Evolutionary conservation across 225 moss, liverwort and hornwort species (phyloP), one percentile per base, ranked within the genome.

Genomic region (Pleurozium schreberi): DNA sequence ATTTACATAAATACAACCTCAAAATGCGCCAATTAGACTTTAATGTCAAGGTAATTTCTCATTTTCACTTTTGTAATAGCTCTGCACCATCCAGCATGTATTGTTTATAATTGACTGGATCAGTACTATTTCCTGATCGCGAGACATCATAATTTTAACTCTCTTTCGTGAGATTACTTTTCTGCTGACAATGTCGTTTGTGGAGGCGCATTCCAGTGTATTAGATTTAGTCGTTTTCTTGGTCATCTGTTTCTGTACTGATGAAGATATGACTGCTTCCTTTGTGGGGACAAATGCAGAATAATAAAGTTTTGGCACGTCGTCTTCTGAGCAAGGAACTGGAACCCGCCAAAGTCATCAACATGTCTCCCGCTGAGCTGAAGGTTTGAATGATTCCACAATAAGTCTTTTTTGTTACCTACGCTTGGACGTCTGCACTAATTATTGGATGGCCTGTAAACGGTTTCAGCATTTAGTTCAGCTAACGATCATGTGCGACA

Each of bases 1-100:
- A 99, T 89, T 87, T 95, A 86, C 98, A 99, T 85, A 99, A 97
- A 82, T 99, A 99, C 81, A 99, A 99, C 84, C 90, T 99, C 67
- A 99, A 99, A 90, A 97, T 99, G 98, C 96, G 98, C 68, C 95
- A 95, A 86, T 89, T 99, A 73, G 98, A 96, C 88, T 99, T 97
- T 65, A 99, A 99, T 91, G 92, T 98, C 55, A 98, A 98, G 95
- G 98, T 98, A 84, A 75, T 38, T 64, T 65, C 50, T 90, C 73
- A 40, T 40, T 49, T 81, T 80, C 79, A 25, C 49, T 80, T 84
- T 53, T 52, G 12, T 50, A 42, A 17, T 30, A 68, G 42, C 34
- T 59, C 33, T 70, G 30, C 53, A 78, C 40, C 52, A 63, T 81
- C 15, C 53, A 81, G 61, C 62, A n/a, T 71, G 84, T 62, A 66